Evolutionary conservation across 2,329 filamentous ascomycete genomes (phyloP), one percentile per base, ranked within the genome.

Genomic region (Ascochyta pisi): DNA sequence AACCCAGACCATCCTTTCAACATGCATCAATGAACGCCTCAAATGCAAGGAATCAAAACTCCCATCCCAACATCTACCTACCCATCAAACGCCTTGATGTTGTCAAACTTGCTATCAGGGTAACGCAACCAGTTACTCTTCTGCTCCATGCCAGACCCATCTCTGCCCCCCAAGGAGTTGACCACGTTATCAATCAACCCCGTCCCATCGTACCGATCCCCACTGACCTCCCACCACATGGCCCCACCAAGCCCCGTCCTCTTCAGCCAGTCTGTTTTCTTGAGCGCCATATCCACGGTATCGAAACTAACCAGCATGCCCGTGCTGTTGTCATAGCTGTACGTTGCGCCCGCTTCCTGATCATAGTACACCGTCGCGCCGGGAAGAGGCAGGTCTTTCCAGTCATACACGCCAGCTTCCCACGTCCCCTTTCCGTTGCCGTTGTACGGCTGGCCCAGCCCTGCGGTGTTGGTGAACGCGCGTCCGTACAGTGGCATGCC

Each of bases 181-280:
- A 77, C 73, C n/a, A 77, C 76, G 37, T 75, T 70, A 29, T 67
- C 66, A 47, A 82, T 92, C 69, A 97, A 73, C 24, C 69, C 69
- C 65, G 90, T 94, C 0, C 82, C 79, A 10, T 74, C 75, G 0
- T 86, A 87, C 3, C 87, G 88, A 73, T 97, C 94, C 1, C 85
- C 88, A 68, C 89, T 94, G 66, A 86, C 91, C 78, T 97, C 93
- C 91, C 91, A 96, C 92, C 92, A 98, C 93, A 98, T 97, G n/a
- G 84, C 91, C 16, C 94, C 94, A 1, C 92, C 93, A 0, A 97
- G 82, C 0, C 85, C 81, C 40, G 83, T 79, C 19, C 84, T 73
- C 69, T 81, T 84, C 69, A 97, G 85, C 73, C 87, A 96, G 10
- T 84, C 78, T 1, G 87, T 86, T 80, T 97, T 98, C 62, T 78